These are phyloP conservation scores for Fusarium miscanthi DNA, from an alignment of 2,329 filamentous ascomycete genomes.

Conservation along the genomic window DNA sequence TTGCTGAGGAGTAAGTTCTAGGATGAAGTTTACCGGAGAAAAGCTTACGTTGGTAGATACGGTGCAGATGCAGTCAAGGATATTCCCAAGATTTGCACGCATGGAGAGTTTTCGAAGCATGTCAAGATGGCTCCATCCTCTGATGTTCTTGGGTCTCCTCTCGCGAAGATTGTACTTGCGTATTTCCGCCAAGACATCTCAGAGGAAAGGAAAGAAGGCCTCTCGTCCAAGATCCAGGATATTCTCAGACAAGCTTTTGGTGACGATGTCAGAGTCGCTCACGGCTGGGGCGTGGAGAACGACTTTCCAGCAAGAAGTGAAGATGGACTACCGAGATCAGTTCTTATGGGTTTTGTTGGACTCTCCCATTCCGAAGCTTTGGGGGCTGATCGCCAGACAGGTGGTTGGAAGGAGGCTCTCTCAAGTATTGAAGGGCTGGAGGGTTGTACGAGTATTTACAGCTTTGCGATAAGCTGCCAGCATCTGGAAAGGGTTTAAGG, in stretches of 20 bases:
- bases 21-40: no score
- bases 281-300: slow-evolving; percentile 10
- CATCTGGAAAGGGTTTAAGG: background rate
- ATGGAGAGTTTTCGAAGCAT: slow-evolving; percentile 20
- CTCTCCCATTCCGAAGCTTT: background rate
- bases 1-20: slow-evolving; percentile 9
- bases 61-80: slow-evolving; percentile 15
- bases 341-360: slow-evolving; percentile 13
- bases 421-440: background rate
- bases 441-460: background rate
- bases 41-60: background rate
- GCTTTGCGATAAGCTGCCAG: background rate
- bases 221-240: background rate
- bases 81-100: slow-evolving; percentile 17
- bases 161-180: background rate
- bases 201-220: accelerated
- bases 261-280: background rate
- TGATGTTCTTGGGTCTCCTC: background rate
- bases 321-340: background rate
- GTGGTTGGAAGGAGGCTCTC: background rate
- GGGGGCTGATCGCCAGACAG: accelerated
- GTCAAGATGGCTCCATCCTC: slow-evolving; percentile 13
- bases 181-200: slow-evolving; percentile 11
- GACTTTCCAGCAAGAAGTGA: slow-evolving; percentile 11
- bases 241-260: background rate